Evolutionary conservation across 495 filamentous ascomycete species (phyloP).

Genomic region (Penicillium riverlandense): DNA sequence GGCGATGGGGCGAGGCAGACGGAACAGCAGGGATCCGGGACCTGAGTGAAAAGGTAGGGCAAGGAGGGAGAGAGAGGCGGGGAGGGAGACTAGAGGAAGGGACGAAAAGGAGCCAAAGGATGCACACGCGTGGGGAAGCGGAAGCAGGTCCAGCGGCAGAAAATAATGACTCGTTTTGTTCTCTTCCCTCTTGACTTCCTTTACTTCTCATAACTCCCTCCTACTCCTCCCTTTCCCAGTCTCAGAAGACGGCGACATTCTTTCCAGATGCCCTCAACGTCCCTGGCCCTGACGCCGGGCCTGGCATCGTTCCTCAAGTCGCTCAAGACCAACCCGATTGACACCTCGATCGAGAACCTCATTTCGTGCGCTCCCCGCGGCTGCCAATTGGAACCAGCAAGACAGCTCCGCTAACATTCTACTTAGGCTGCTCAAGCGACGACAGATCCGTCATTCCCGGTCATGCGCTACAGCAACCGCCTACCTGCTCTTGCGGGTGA

Average conservation of each 20-base stretch:
- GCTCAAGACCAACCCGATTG: conserved; percentile 62
- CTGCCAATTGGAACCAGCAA: not conserved
- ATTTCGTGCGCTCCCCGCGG: conserved; percentile 54
- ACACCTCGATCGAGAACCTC: conserved; percentile 73
- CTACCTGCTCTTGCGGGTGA: conserved; percentile 75
- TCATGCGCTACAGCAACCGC: conserved; percentile 87
- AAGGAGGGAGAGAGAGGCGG: no score
- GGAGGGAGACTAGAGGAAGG: not conserved
- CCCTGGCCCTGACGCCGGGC: conserved; percentile 52
- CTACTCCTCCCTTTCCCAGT: not conserved
- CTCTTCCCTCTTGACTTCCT: not conserved
- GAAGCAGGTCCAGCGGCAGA: conserved; percentile 21
- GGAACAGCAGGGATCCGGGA: no score
- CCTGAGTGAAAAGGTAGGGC: no score
- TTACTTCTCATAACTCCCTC: not conserved
- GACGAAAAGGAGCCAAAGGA: not conserved
- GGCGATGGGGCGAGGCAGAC: no score
- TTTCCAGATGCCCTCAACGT: conserved; percentile 42
- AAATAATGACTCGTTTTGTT: conserved; percentile 20
- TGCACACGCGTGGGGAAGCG: conserved; percentile 7
- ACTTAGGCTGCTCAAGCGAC: conserved; percentile 72
- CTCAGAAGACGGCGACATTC: conserved; percentile 10
- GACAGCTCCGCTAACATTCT: conserved; percentile 10
- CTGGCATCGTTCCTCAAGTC: conserved; percentile 71
- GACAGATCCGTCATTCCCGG: conserved; percentile 80